Percentiles rank a stretch among this genome's conserved stretches.
phyloP scores from a whole-genome alignment of 805 yeast species.

The Zygosaccharomyces lentus region DNA sequence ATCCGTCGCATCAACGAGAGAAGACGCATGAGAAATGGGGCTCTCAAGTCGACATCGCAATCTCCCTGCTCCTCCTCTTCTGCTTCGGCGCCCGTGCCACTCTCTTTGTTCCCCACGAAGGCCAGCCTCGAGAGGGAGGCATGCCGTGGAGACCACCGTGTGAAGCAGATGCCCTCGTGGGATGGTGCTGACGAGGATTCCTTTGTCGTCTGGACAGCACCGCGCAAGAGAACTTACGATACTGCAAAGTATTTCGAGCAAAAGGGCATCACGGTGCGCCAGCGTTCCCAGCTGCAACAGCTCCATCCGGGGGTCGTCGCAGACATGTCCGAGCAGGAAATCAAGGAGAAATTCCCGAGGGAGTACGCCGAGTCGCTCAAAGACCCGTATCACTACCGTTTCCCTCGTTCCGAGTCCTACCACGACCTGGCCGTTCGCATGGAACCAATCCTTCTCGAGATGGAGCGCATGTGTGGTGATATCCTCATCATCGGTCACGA shows the following conservation, averaged over 20 bases:
- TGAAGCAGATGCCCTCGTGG: slow-evolving; percentile 40
- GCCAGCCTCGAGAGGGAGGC: slow-evolving; percentile 25
- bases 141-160: slow-evolving; percentile 22
- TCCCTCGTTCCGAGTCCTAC: slow-evolving; percentile 87
- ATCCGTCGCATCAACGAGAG: slow-evolving; percentile 34
- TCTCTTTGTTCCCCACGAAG: slow-evolving; percentile 30
- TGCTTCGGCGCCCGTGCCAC: slow-evolving; percentile 11
- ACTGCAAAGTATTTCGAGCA: slow-evolving; percentile 67
- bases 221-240: slow-evolving; percentile 76
- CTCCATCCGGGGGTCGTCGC: slow-evolving; percentile 87
- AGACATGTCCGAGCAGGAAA: slow-evolving; percentile 56
- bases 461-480: slow-evolving; percentile 88
- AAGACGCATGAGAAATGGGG: slow-evolving; percentile 12
- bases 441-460: slow-evolving; percentile 88
- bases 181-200: slow-evolving; percentile 59
- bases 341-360: slow-evolving; percentile 55
- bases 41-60: slow-evolving; percentile 9
- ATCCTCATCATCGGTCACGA: slow-evolving; percentile 91
- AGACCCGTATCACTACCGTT: slow-evolving; percentile 93
- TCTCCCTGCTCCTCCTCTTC: neutral
- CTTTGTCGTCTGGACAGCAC: slow-evolving; percentile 92
- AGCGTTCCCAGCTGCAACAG: slow-evolving; percentile 80
- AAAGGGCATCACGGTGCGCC: slow-evolving; percentile 59
- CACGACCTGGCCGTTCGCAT: slow-evolving; percentile 93
- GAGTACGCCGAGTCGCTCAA: slow-evolving; percentile 60